Base-by-base conservation (phyloP, 441 rosid genomes). In the Pelargonium myrrhifolium region DNA sequence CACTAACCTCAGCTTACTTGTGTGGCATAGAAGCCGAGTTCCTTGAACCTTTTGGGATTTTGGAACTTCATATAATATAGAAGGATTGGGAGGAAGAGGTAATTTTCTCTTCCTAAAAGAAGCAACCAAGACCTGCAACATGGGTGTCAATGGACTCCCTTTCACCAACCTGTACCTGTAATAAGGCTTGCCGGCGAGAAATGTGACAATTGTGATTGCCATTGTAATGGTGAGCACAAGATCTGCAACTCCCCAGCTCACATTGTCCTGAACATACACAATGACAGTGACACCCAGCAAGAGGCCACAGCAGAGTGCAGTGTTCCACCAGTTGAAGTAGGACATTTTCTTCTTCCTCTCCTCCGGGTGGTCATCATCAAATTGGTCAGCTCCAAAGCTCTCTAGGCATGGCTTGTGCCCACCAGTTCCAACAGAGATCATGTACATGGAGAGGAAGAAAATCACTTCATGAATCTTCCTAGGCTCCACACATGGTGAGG, bases 271-370 rank as follows among this genome's bases (percentile, higher is more conserved):
- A 39, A 79, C 49, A 40, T 74, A 71, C 47, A 75, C 82, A 9
- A 76, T 70, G 51, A 70, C 45, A 0, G 76, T 79, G 28, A 73
- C 79, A 11, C 82, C 81, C 7, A 79, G 69, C 22, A 81, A 35
- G 62, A 74, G 75, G 10, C 85, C 85, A 51, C 58, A 65, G 21
- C 77, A 65, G 35, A 77, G 76, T 0, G 69, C 77, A 15, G 71
- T 35, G 62, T 72, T 76, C 81, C 85, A 76, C 81, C 75, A 79
- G 68, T 76, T 81, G 77, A 81, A 81, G 79, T 22, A 79, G 0
- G 82, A 79, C 77, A 79, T 81, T 53, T 78, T 81, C 74, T 70
- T 63, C 49, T 68, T 78, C 68, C 77, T 73, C 69, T 81, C 82
- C 18, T 58, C 62, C 7, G 28, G 18, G 24, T 78, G 75, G 22